A percentile compares a stretch with the other conserved stretches of the same genome.
Conservation (phyloP, 2,329 filamentous ascomycete species). For the Ophiosphaerella narmari region DNA sequence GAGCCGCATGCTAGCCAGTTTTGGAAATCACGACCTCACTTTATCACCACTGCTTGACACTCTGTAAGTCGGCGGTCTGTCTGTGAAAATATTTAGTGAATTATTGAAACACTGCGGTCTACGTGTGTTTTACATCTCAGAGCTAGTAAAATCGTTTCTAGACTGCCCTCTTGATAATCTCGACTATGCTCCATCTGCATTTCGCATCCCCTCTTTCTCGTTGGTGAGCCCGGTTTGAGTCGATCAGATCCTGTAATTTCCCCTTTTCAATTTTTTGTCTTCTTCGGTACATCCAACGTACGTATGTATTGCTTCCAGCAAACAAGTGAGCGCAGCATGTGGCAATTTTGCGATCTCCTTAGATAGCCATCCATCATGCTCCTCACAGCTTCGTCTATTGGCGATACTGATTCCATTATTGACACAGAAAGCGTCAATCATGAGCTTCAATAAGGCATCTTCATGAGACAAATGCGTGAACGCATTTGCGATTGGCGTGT, state of each 20-base stretch:
- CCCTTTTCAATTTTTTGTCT: background rate
- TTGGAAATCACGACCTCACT: background rate
- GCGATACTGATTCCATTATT: background rate
- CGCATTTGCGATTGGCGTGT: background rate
- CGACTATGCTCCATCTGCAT: too few relatives aligned
- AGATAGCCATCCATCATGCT: too few relatives aligned
- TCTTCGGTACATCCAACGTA: background rate
- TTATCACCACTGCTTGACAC: background rate
- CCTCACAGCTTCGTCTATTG: too few relatives aligned
- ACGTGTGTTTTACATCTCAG: too few relatives aligned
- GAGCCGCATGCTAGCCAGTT: constrained; percentile 15
- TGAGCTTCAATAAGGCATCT: background rate
- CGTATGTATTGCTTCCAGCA: background rate
- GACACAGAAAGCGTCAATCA: background rate
- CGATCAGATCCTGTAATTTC: background rate
- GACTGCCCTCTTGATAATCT: too few relatives aligned
- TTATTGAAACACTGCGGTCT: too few relatives aligned
- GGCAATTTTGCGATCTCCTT: background rate
- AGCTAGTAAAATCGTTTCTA: too few relatives aligned
- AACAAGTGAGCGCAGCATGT: background rate
- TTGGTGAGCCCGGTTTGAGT: background rate
- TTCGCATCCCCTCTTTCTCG: background rate
- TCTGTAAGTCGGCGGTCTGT: too few relatives aligned
- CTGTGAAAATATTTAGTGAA: too few relatives aligned
- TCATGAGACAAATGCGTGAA: background rate